These are phyloP conservation scores for Eimeria sp. DNA, from an alignment of 169 alveolate genomes.

Conservation along the genomic window DNA sequence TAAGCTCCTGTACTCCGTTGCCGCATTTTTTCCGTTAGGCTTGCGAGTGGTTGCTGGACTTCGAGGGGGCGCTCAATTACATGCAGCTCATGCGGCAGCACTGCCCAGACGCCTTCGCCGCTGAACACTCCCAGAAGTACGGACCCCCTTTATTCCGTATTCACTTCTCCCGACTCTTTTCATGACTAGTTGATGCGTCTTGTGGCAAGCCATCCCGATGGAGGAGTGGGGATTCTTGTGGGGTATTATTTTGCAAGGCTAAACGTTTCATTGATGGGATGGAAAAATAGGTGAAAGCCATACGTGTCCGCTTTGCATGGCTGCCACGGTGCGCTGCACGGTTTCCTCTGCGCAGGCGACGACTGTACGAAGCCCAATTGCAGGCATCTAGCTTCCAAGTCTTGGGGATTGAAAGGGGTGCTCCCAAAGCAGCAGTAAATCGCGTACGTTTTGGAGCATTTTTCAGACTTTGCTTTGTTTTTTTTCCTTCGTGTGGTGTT, in stretches of 20 bases:
- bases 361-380: constrained; percentile 72
- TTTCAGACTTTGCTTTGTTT: background rate
- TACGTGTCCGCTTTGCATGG: background rate
- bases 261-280: background rate
- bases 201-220: constrained; percentile 3
- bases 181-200: background rate
- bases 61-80: constrained; percentile 72
- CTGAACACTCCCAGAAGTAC: constrained; percentile 56
- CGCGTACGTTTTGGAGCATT: constrained; percentile 31
- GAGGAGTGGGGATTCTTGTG: background rate
- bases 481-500: background rate
- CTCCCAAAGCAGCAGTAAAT: constrained; percentile 67
- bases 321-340: constrained; percentile 5
- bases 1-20: background rate
- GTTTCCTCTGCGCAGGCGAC: constrained; percentile 15
- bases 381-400: constrained; percentile 78
- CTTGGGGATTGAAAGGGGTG: constrained; percentile 75
- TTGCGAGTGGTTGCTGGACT: constrained; percentile 77
- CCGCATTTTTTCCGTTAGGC: constrained; percentile 35
- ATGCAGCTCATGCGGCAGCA: constrained; percentile 70
- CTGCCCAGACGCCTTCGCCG: constrained; percentile 74
- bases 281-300: background rate
- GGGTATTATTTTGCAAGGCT: background rate
- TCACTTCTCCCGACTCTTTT: background rate
- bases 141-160: background rate